phyloP scores from a whole-genome alignment of 768 basidiomycete species.

The Russula ochroleuca region DNA sequence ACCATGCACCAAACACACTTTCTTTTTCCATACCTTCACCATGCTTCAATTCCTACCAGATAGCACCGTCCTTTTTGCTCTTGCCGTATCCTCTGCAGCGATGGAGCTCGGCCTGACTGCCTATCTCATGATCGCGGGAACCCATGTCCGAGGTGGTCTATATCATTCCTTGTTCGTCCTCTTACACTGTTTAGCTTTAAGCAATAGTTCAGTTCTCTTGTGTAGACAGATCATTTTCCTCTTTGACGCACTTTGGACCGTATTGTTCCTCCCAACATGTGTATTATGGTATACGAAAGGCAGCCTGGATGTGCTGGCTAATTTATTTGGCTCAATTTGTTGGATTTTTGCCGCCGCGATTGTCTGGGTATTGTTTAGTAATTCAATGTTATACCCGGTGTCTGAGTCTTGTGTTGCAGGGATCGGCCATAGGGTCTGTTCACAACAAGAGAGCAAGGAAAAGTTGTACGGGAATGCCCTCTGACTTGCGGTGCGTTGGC shows the following conservation, averaged over 20 bases:
- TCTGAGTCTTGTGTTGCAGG: slow-evolving; percentile 40
- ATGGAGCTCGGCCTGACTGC: slow-evolving; percentile 72
- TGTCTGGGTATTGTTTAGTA: slow-evolving; percentile 54
- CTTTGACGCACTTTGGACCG: slow-evolving; percentile 73
- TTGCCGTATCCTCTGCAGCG: slow-evolving; percentile 64
- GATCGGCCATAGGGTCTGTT: slow-evolving; percentile 62
- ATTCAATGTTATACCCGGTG: neutral
- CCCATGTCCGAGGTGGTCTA: neutral
- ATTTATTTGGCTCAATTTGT: slow-evolving; percentile 68
- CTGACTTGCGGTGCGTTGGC: slow-evolving; percentile 1
- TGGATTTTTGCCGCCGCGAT: slow-evolving; percentile 64
- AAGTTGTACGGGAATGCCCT: slow-evolving; percentile 1
- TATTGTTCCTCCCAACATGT: slow-evolving; percentile 63
- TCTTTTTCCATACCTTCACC: neutral
- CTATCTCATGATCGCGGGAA: slow-evolving; percentile 47
- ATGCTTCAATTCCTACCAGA: slow-evolving; percentile 4
- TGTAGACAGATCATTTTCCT: slow-evolving; percentile 52
- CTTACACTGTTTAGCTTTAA: slow-evolving; percentile 37
- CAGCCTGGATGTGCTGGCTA: slow-evolving; percentile 63
- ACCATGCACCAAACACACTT: neutral
- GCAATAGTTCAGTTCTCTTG: slow-evolving; percentile 30
- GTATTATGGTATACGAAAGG: slow-evolving; percentile 67
- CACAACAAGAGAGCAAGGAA: slow-evolving; percentile 35
- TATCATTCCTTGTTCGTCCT: slow-evolving; percentile 12
- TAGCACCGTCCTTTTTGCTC: slow-evolving; percentile 36